These are phyloP conservation scores for Beauveria sp. DNA, from an alignment of 2,329 filamentous ascomycete genomes.

Conservation along the genomic window DNA sequence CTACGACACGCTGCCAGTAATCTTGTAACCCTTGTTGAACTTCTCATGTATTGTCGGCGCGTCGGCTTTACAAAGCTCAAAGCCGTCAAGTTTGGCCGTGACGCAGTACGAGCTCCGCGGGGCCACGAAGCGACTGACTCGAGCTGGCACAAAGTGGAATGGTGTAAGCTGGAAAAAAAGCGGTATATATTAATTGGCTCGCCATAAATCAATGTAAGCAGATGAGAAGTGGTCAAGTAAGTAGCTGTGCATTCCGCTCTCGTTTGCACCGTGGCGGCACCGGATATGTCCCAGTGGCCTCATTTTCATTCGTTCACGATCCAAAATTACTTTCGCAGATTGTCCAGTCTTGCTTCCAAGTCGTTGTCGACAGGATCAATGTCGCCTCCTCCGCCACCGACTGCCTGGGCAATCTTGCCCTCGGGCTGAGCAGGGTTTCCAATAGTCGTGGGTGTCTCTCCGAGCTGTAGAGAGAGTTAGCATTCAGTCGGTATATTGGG, in stretches of 20 bases:
- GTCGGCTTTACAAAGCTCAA: too few relatives aligned
- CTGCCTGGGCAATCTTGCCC: constrained; percentile 74
- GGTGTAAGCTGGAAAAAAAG: background rate
- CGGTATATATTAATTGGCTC: constrained; percentile 1
- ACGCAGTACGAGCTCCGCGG: too few relatives aligned
- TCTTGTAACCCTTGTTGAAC: too few relatives aligned
- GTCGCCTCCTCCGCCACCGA: constrained; percentile 57
- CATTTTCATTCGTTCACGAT: background rate
- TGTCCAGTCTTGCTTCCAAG: constrained; percentile 86
- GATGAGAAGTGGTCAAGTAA: background rate
- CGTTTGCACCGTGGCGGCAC: background rate
- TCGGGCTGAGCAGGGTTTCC: constrained; percentile 68
- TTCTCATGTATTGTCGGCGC: too few relatives aligned
- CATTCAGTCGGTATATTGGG: background rate
- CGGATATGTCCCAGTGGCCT: background rate
- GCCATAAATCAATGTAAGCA: background rate
- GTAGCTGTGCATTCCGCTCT: background rate
- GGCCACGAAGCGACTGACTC: too few relatives aligned
- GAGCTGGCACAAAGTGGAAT: too few relatives aligned
- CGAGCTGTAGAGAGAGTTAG: constrained; percentile 54
- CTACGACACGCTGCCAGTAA: too few relatives aligned
- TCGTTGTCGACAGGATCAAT: constrained; percentile 75
- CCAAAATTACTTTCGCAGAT: constrained; percentile 54
- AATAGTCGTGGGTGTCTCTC: constrained; percentile 80
- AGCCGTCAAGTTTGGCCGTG: too few relatives aligned